Conservation (phyloP, 2,329 filamentous ascomycete species). For the Alternaria ventricosa region DNA sequence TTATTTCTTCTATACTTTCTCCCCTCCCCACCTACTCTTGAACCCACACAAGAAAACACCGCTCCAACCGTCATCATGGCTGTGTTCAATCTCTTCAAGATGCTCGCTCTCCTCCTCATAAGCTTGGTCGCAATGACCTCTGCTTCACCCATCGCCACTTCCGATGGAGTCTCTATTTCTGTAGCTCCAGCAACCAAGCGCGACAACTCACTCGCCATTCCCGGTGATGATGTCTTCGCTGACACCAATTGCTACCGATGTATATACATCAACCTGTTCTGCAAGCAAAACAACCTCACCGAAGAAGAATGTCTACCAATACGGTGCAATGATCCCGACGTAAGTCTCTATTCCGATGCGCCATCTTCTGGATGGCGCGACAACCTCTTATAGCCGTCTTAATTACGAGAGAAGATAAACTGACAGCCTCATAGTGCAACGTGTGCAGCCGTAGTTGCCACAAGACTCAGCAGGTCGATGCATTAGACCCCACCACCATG, state of each 20-base stretch:
- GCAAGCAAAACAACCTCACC: not conserved
- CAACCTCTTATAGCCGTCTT: not conserved
- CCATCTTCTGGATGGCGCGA: not conserved
- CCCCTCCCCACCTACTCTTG: not conserved
- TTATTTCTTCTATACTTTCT: not conserved
- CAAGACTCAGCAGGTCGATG: not conserved
- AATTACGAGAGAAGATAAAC: not conserved
- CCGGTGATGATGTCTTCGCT: not conserved
- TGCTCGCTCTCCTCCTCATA: not conserved
- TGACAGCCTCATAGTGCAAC: slow-evolving; percentile 1
- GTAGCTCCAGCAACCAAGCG: not conserved
- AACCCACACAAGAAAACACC: not conserved
- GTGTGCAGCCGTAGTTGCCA: not conserved
- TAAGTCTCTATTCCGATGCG: not conserved
- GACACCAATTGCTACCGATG: not conserved
- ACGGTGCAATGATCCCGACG: not conserved
- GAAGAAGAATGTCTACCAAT: not conserved
- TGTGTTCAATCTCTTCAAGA: not conserved
- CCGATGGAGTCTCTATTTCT: not conserved
- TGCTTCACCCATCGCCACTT: not conserved
- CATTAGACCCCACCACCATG: not conserved
- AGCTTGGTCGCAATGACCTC: not conserved
- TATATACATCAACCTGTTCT: not conserved
- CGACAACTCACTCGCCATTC: not conserved
- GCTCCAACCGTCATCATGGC: not conserved